Conservation (phyloP, 2,329 filamentous ascomycete genomes). For the Pseudocercospora eumusae region DNA sequence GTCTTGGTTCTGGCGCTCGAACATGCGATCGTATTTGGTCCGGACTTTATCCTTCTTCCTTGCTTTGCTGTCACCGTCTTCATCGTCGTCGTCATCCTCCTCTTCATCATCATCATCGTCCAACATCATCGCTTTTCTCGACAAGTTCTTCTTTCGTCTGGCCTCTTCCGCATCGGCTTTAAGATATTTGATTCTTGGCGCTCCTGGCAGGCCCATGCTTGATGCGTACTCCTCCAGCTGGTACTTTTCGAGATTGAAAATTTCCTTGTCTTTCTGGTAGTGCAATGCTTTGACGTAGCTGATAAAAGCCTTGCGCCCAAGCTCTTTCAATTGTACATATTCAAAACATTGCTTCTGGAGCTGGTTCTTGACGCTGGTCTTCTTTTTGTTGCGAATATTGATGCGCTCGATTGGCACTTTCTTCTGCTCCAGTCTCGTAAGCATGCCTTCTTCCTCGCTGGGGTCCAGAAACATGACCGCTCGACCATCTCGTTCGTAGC, state of each 20-base stretch:
- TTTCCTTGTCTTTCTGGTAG: conserved; percentile 85
- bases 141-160: conserved; percentile 84
- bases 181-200: conserved; percentile 88
- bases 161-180: conserved; percentile 86
- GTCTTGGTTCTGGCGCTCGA: conserved; percentile 93
- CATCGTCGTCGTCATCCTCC: conserved; percentile 56
- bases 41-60: conserved; percentile 68
- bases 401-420: conserved; percentile 87
- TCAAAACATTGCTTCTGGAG: conserved; percentile 96
- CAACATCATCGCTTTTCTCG: conserved; percentile 61
- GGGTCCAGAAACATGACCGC: conserved; percentile 91
- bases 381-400: conserved; percentile 85
- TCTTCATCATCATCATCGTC: conserved; percentile 64
- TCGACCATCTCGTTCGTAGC: conserved; percentile 82
- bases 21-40: conserved; percentile 98
- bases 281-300: conserved; percentile 84
- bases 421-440: conserved; percentile 79
- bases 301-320: conserved; percentile 94
- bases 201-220: conserved; percentile 84
- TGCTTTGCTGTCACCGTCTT: conserved; percentile 49
- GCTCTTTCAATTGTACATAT: conserved; percentile 87
- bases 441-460: conserved; percentile 88
- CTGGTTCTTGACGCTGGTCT: conserved; percentile 78
- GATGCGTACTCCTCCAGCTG: conserved; percentile 82
- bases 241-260: conserved; percentile 81